phyloP scores from a whole-genome alignment of 2,329 filamentous ascomycete genomes.

The Teratosphaeria nubilosa region DNA sequence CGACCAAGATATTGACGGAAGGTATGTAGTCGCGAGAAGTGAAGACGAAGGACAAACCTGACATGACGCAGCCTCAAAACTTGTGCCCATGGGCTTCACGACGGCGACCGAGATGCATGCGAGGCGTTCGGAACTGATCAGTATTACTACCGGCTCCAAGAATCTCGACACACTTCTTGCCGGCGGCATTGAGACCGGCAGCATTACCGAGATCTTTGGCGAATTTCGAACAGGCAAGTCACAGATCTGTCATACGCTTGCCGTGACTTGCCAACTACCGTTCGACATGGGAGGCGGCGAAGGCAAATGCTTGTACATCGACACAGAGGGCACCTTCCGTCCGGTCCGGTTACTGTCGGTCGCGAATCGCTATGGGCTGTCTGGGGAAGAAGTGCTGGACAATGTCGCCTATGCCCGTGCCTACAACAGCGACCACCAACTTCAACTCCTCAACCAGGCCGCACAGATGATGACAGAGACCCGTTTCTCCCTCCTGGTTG shows the following conservation, averaged over 20 bases:
- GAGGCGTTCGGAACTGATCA: conserved; percentile 90
- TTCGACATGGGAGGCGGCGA: conserved; percentile 99
- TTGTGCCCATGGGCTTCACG: conserved; percentile 98
- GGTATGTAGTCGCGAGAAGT: conserved; percentile 40
- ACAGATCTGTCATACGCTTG: conserved; percentile 97
- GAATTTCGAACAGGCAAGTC: conserved; percentile 98
- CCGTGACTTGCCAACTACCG: conserved; percentile 91
- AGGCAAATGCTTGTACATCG: conserved; percentile 96
- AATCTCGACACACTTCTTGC: conserved; percentile 90
- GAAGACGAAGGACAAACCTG: neutral
- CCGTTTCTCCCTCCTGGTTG: conserved; percentile 86
- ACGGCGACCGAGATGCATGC: conserved; percentile 99
- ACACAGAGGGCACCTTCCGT: conserved; percentile 92
- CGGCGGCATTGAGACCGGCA: conserved; percentile 91
- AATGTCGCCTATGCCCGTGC: conserved; percentile 97
- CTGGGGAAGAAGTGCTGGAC: conserved; percentile 93
- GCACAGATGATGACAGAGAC: conserved; percentile 99
- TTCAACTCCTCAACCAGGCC: conserved; percentile 88
- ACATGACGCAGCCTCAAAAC: conserved; percentile 61
- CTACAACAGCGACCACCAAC: conserved; percentile 96
- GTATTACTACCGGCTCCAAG: conserved; percentile 95
- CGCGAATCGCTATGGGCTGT: conserved; percentile 86
- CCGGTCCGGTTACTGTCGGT: conserved; percentile 85
- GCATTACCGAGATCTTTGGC: conserved; percentile 95
- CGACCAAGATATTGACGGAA: conserved; percentile 79